Base-by-base conservation (phyloP, 371 early-diverging fungal genomes). In the Syncephalis fuscata region DNA sequence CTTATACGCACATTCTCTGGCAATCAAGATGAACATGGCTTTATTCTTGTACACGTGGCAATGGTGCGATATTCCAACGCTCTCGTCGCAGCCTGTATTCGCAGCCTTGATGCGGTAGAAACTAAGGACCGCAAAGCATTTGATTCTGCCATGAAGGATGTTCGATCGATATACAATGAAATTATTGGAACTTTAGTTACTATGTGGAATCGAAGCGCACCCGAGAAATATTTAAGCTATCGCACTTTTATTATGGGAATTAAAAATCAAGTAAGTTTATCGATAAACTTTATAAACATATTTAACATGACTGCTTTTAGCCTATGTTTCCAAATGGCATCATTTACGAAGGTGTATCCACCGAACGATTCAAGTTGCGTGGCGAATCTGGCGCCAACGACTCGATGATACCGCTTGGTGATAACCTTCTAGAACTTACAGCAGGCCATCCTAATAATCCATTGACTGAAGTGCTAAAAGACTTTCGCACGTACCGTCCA, bases 351-450 rank as follows among this genome's bases (percentile, higher is more conserved):
- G 84, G 80, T 42, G 74, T 79, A 9, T 66, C 67, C 19, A 73
- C 73, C 25, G 45, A 65, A 23, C 75, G 78, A 8, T 61, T 73
- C 27, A 66, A 59, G 53, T 85, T 78, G 58, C 71, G 90, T 50
- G 90, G 90, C 22, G 90, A 88, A 50, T 73, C 76, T 15, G 90
- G 90, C 17, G 86, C 88, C 39, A 89, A 88, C 62, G 88, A 87
- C 50, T 77, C 76, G 3, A 86, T 89, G 62, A 73, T 90, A 26
- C 90, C 90, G 15, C 67, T 83, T 46, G 74, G 70, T 38, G 90
- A 88, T 50, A 89, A 89, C 52, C 58, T 89, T 44, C 63, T 89
- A 49, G 78, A 85, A 64, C 62, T 89, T 52, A 83, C 87, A 7
- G 65, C 65, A n/a, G 53, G 58, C 40, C 80, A 87, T 75, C 90